Conservation (phyloP, 495 filamentous ascomycete genomes). For the Zalerion maritima region DNA sequence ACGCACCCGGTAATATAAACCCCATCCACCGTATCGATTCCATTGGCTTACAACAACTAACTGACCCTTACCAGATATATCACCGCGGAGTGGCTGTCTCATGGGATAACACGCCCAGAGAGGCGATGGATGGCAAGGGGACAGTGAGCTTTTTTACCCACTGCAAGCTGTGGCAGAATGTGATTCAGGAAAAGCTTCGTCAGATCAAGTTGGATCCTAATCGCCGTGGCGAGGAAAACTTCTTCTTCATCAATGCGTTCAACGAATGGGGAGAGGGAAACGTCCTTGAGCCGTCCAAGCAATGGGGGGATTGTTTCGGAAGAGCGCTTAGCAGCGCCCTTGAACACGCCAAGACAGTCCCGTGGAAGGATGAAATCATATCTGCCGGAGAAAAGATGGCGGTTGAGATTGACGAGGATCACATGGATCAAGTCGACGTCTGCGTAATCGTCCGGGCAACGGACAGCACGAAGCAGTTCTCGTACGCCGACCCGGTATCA, state of each 20-base stretch:
- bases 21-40: no score
- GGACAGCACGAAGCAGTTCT: neutral
- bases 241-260: slow-evolving; percentile 2
- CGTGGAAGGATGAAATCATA: slow-evolving; percentile 1
- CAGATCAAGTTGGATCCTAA: slow-evolving; percentile 1
- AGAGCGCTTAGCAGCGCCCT: no score
- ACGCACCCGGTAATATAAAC: no score
- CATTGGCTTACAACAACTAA: no score
- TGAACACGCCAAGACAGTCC: neutral
- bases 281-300: slow-evolving; percentile 1
- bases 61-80: no score
- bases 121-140: neutral
- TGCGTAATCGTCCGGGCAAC: slow-evolving; percentile 1
- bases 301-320: slow-evolving; percentile 1
- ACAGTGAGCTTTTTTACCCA: slow-evolving; percentile 1
- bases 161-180: neutral
- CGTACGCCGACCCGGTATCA: neutral
- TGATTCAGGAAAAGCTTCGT: neutral
- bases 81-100: slow-evolving; percentile 1
- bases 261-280: slow-evolving; percentile 3
- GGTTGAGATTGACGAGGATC: neutral
- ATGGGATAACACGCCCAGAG: slow-evolving; percentile 1
- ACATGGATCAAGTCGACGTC: neutral
- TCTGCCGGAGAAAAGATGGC: neutral
- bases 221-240: neutral